These are phyloP conservation scores for Neonectria faginata DNA, from an alignment of 2,329 filamentous ascomycete genomes.

Conservation along the genomic window DNA sequence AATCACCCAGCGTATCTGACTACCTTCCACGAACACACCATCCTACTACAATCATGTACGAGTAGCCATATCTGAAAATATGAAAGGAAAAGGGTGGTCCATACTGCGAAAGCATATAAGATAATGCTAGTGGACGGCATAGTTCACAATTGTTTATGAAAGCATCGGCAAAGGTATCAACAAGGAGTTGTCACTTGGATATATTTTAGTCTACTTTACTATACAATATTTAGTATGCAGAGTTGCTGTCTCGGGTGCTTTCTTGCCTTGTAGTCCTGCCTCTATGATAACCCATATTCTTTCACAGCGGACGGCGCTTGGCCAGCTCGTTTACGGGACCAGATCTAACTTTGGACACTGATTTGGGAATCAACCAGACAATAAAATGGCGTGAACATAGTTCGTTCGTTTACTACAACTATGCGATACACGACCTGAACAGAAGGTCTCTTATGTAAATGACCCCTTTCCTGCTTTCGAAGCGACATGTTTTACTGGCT, in stretches of 20 bases:
- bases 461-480: background rate
- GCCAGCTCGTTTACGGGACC: background rate
- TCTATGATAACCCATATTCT: too few species aligned
- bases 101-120: too few species aligned
- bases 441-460: slow-evolving; percentile 4
- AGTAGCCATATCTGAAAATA: too few species aligned
- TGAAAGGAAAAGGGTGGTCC: too few species aligned
- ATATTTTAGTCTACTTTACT: background rate
- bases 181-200: background rate
- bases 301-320: background rate
- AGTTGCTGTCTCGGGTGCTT: background rate
- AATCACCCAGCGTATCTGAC: too few species aligned
- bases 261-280: too few species aligned
- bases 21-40: too few species aligned
- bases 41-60: too few species aligned
- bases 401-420: slow-evolving; percentile 26
- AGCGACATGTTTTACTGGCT: background rate
- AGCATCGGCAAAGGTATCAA: background rate
- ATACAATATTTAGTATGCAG: background rate
- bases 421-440: slow-evolving; percentile 2
- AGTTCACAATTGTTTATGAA: too few species aligned
- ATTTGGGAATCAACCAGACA: background rate
- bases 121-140: too few species aligned
- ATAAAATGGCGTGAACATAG: slow-evolving; percentile 18
- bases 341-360: background rate